phyloP scores from a whole-genome alignment of 306 rosid genomes.

The Clitoria ternatea region DNA sequence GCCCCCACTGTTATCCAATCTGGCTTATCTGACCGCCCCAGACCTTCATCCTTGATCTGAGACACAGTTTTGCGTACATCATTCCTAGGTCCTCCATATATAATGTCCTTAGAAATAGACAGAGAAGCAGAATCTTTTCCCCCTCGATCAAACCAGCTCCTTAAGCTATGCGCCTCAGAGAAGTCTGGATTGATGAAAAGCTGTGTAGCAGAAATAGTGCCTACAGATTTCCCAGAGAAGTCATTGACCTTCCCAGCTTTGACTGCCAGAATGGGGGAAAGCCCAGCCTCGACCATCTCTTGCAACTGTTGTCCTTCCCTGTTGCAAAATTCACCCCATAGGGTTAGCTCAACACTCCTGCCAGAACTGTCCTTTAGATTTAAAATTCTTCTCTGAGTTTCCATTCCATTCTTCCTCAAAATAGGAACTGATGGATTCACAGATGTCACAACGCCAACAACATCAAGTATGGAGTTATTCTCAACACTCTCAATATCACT shows the following conservation, averaged over 20 bases:
- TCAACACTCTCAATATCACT: constrained; percentile 61
- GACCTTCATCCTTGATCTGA: constrained; percentile 81
- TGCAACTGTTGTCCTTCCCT: constrained; percentile 73
- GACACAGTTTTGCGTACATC: constrained; percentile 68
- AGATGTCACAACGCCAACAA: constrained; percentile 59
- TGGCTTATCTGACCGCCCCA: constrained; percentile 78
- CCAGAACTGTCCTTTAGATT: constrained; percentile 66
- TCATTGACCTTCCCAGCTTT: constrained; percentile 81
- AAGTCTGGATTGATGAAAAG: constrained; percentile 69
- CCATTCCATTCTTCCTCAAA: constrained; percentile 83
- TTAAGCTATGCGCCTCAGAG: constrained; percentile 49
- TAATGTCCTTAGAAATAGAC: constrained; percentile 61
- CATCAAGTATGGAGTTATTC: constrained; percentile 59
- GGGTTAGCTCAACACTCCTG: constrained; percentile 63
- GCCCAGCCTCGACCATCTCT: constrained; percentile 45
- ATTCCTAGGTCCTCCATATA: constrained; percentile 52
- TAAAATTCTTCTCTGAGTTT: constrained; percentile 69
- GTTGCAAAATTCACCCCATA: constrained; percentile 86
- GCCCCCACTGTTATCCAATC: constrained; percentile 84
- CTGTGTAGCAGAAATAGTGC: constrained; percentile 69
- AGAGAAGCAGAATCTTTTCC: constrained; percentile 54
- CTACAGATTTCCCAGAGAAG: constrained; percentile 79
- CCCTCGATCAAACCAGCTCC: constrained; percentile 63
- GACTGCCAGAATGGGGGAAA: constrained; percentile 67
- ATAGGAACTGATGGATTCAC: constrained; percentile 73